Base-by-base conservation (phyloP, 768 basidiomycete species). In the Termitomyces sp. region DNA sequence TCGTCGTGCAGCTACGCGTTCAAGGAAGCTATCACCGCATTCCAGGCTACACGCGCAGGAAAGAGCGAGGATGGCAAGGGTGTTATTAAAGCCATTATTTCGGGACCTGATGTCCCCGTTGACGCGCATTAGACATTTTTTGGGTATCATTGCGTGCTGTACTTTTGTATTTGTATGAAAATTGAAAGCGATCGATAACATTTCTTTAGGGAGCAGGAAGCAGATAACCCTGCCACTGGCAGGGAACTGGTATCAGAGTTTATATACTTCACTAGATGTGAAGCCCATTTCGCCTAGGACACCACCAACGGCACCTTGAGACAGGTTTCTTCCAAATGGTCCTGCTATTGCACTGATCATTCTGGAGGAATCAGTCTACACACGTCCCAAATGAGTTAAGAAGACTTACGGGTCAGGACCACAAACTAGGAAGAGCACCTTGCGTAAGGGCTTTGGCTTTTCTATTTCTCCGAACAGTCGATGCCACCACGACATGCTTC, bases 21-120 rank as follows among this genome's bases (percentile, higher is more conserved):
- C 72, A 79, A 87, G 44, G 81, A 94, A 13, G 92, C 94, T 52
- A 74, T 84, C 24, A 77, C 78, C 54, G 96, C 95, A 2, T 97
- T 98, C 82, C 77, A 90, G 59, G 86, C 89, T 15, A 97, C 91
- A 40, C 84, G 86, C 61, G 73, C 76, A 20, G 94, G 95, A 33
- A 92, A 89, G 79, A 89, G 93, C 52, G 79, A 84, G 57, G 92
- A 98, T 69, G 96, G 95, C 51, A 92, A 88, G 74, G 84, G 84
- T 38, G 88, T 95, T 46, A 96, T 96, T 70, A 96, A 97, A 75
- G 88, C 85, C 38, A 88, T 96, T 64, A 94, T 96, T 65, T 90
- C 89, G 52, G 92, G 92, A 6, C 92, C 92, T 46, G 89, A 81
- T 65, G 82, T 87, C 50, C 68, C 77, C 22, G 65, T 79, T 57